phyloP scores from a whole-genome alignment of 2,329 filamentous ascomycete genomes.

The Tolypocladium inflatum region DNA sequence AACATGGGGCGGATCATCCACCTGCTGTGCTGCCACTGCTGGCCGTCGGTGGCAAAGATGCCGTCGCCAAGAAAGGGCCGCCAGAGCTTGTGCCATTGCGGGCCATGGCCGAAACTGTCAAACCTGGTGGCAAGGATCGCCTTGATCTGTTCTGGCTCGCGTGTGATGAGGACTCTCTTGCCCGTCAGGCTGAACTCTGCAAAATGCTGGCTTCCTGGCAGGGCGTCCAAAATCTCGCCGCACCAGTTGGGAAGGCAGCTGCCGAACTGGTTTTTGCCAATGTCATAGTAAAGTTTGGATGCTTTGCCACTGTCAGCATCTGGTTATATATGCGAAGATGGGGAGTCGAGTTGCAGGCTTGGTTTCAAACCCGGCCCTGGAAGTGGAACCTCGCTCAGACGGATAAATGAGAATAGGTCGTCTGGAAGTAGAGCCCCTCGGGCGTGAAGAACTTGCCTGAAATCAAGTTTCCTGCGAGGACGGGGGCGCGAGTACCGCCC shows the following conservation, averaged over 20 bases:
- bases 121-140: slow-evolving; percentile 47
- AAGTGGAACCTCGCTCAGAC: no score
- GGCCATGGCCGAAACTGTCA: slow-evolving; percentile 40
- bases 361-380: no score
- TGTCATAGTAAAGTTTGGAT: slow-evolving; percentile 8
- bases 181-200: slow-evolving; percentile 12
- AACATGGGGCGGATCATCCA: slow-evolving; percentile 47
- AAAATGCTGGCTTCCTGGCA: slow-evolving; percentile 4
- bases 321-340: background rate
- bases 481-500: slow-evolving; percentile 22
- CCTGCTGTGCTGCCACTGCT: slow-evolving; percentile 43
- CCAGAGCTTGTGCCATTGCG: slow-evolving; percentile 31
- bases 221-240: slow-evolving; percentile 4
- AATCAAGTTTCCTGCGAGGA: slow-evolving; percentile 22
- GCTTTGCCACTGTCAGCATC: slow-evolving; percentile 3
- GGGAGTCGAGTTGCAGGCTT: background rate
- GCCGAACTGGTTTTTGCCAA: slow-evolving; percentile 9
- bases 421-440: no score
- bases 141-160: slow-evolving; percentile 48
- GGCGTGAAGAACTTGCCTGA: slow-evolving; percentile 12
- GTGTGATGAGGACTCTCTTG: slow-evolving; percentile 30
- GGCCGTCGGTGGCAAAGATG: slow-evolving; percentile 45
- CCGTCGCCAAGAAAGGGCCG: slow-evolving; percentile 42
- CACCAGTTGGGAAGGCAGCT: slow-evolving; percentile 9
- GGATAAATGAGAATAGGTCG: no score